Evolutionary conservation across 108 stramenopile genomes (phyloP).

Genomic region (Pseudonitzschia multiseries): DNA sequence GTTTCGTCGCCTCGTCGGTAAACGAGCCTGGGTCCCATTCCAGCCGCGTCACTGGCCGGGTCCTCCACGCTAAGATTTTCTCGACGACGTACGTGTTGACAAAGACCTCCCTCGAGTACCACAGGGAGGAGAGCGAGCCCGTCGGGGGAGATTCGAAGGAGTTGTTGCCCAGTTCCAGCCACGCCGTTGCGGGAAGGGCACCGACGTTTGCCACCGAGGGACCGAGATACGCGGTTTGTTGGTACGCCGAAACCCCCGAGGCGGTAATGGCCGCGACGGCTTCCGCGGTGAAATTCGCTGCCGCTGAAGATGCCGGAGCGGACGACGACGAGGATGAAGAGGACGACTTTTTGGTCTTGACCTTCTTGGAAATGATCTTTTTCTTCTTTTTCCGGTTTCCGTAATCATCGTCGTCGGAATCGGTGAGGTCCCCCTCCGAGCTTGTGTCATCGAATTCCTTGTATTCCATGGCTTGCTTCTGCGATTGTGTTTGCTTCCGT

Average conservation of each 20-base stretch:
- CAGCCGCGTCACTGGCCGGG: slow-evolving; percentile 46
- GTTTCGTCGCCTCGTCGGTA: not conserved
- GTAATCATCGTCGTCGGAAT: slow-evolving; percentile 13
- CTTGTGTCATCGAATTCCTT: slow-evolving; percentile 63
- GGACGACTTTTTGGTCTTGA: not conserved
- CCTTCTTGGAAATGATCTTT: not conserved
- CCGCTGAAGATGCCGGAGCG: not conserved
- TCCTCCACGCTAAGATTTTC: slow-evolving; percentile 80
- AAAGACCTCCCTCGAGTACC: slow-evolving; percentile 81
- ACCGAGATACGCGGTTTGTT: slow-evolving; percentile 4
- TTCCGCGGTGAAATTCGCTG: not conserved
- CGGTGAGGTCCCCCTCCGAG: slow-evolving; percentile 54
- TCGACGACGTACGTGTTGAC: slow-evolving; percentile 78
- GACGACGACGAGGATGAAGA: not conserved
- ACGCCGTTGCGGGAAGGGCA: slow-evolving; percentile 8
- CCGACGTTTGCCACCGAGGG: slow-evolving; percentile 20
- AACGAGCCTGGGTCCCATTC: slow-evolving; percentile 38
- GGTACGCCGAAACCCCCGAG: not conserved
- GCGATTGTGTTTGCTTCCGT: slow-evolving; percentile 19
- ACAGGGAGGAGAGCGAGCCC: slow-evolving; percentile 61
- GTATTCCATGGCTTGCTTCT: slow-evolving; percentile 20
- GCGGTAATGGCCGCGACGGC: not conserved
- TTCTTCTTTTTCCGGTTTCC: slow-evolving; percentile 8
- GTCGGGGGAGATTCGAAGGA: slow-evolving; percentile 68
- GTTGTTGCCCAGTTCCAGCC: slow-evolving; percentile 11